A percentile compares a stretch with the other conserved stretches of the same genome.
Evolutionary conservation across 2,329 filamentous ascomycete genomes (phyloP).

Genomic region (Mycogone perniciosa): DNA sequence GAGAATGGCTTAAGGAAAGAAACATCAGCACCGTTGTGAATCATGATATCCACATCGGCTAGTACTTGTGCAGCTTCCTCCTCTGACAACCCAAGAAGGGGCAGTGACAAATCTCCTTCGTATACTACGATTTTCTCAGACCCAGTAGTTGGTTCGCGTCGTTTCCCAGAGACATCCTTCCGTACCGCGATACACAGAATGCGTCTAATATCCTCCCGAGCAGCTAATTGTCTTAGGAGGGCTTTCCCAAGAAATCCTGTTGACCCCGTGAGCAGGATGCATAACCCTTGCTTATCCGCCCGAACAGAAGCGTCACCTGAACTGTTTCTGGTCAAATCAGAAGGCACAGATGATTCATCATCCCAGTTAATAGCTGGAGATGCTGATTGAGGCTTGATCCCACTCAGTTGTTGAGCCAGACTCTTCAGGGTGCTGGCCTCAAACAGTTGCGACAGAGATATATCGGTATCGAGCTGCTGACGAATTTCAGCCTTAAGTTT

Average conservation of each 20-base stretch:
- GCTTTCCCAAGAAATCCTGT: slow-evolving; percentile 36
- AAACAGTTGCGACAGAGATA: slow-evolving; percentile 33
- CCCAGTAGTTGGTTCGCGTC: slow-evolving; percentile 17
- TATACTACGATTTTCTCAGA: slow-evolving; percentile 28
- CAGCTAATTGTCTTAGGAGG: slow-evolving; percentile 32
- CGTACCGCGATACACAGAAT: slow-evolving; percentile 43
- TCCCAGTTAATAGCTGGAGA: neutral
- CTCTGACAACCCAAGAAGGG: slow-evolving; percentile 33
- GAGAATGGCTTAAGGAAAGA: slow-evolving; percentile 28
- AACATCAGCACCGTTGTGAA: slow-evolving; percentile 41
- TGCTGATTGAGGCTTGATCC: slow-evolving; percentile 19
- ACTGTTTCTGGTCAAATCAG: neutral
- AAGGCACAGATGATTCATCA: neutral
- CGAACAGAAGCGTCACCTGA: neutral
- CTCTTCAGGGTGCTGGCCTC: slow-evolving; percentile 29
- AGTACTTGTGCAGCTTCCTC: neutral
- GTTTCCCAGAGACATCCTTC: too few species aligned
- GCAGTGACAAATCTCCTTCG: slow-evolving; percentile 29
- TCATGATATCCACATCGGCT: slow-evolving; percentile 30
- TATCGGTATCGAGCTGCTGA: slow-evolving; percentile 22
- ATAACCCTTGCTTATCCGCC: slow-evolving; percentile 3
- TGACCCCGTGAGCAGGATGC: slow-evolving; percentile 27
- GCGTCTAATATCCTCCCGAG: slow-evolving; percentile 22
- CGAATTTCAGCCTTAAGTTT: slow-evolving; percentile 26
- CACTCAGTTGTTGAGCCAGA: slow-evolving; percentile 36